phyloP scores from a whole-genome alignment of 2,329 filamentous ascomycete genomes.

The Tolypocladium sp. region DNA sequence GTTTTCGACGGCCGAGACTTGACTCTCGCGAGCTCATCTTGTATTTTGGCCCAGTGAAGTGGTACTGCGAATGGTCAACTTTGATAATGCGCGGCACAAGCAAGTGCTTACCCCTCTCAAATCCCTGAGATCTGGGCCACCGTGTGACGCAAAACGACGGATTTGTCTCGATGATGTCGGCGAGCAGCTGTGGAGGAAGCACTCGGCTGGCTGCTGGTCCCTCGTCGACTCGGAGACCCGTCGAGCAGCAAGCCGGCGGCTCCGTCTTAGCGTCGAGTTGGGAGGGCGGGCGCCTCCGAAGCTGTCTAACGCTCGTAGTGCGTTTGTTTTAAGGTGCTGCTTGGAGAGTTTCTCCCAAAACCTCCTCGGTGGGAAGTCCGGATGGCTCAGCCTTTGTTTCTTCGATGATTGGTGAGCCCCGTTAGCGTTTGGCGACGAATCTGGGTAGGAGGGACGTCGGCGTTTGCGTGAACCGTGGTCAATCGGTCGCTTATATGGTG shows the following conservation, averaged over 20 bases:
- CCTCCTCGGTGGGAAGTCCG: not conserved
- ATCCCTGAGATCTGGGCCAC: constrained; percentile 1
- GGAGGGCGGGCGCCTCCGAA: not conserved
- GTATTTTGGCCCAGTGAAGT: not conserved
- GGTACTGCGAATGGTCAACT: constrained; percentile 1
- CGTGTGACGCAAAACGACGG: not conserved
- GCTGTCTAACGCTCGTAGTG: not conserved
- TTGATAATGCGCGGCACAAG: not conserved
- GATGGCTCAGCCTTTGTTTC: not conserved
- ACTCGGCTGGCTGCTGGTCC: not conserved
- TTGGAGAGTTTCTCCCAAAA: not conserved
- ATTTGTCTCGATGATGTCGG: not conserved
- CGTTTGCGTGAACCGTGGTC: no score
- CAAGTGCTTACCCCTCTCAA: not conserved
- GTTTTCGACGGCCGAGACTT: not conserved
- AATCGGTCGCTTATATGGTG: no score
- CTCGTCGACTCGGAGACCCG: no score
- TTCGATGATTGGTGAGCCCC: not conserved
- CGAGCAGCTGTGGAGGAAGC: not conserved
- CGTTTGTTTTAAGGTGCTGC: not conserved
- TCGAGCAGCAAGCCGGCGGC: no score
- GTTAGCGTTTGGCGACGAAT: not conserved
- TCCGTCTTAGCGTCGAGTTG: no score
- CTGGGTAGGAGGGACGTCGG: no score
- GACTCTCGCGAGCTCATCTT: constrained; percentile 1